These are phyloP conservation scores for Diplodia seriata DNA, from an alignment of 2,329 filamentous ascomycete species.

Conservation along the genomic window DNA sequence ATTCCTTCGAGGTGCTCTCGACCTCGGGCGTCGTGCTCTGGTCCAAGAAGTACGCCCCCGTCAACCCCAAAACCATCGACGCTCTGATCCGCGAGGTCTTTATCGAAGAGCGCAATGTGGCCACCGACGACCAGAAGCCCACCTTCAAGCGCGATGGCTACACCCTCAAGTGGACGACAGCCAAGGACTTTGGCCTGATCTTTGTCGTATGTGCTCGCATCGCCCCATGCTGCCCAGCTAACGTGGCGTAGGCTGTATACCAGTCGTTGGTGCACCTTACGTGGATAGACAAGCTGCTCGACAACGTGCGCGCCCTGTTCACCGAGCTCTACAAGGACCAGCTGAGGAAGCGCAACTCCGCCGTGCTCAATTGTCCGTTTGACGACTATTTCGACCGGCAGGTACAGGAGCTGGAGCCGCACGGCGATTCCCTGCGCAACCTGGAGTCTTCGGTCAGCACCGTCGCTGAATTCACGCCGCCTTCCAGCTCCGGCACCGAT, in stretches of 20 bases:
- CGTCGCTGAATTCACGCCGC: slow-evolving; percentile 58
- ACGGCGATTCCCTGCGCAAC: slow-evolving; percentile 27
- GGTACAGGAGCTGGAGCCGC: slow-evolving; percentile 74
- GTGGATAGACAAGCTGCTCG: slow-evolving; percentile 96
- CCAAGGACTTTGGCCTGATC: slow-evolving; percentile 91
- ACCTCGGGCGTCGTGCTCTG: slow-evolving; percentile 96
- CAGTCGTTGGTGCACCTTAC: slow-evolving; percentile 92
- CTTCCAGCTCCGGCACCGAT: slow-evolving; percentile 58
- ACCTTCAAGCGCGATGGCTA: slow-evolving; percentile 91
- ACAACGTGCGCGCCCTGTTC: slow-evolving; percentile 93
- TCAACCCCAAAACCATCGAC: slow-evolving; percentile 86
- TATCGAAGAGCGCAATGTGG: slow-evolving; percentile 86
- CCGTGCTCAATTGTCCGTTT: slow-evolving; percentile 80
- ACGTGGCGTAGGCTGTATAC: slow-evolving; percentile 78
- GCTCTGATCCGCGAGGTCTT: slow-evolving; percentile 95
- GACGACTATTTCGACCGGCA: slow-evolving; percentile 96
- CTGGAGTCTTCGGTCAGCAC: slow-evolving; percentile 38
- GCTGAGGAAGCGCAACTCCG: slow-evolving; percentile 79
- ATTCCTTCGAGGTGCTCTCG: slow-evolving; percentile 95
- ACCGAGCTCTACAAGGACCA: slow-evolving; percentile 88
- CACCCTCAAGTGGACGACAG: slow-evolving; percentile 90
- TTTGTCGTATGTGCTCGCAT: slow-evolving; percentile 75
- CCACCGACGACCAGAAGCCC: slow-evolving; percentile 69
- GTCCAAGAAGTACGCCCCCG: slow-evolving; percentile 83
- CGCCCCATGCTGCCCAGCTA: background rate